These are phyloP conservation scores for Solanum piurae DNA, from an alignment of 257 asterid species.

Conservation along the genomic window DNA sequence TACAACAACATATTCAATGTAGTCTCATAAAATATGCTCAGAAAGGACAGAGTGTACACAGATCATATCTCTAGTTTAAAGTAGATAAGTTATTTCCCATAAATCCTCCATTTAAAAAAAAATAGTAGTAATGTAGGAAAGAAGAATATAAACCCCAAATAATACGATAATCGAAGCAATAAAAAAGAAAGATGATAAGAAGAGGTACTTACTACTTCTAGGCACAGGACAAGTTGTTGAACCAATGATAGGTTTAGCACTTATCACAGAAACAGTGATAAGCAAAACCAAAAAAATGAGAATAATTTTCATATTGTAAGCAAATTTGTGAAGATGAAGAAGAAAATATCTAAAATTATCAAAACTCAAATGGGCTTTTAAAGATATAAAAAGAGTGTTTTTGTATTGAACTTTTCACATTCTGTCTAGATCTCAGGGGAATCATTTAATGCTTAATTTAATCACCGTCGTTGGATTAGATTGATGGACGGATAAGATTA, in stretches of 20 bases:
- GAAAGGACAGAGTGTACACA: rapidly evolving
- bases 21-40: rapidly evolving
- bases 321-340: background rate
- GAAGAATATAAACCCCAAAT: background rate
- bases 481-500: background rate
- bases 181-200: background rate
- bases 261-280: background rate
- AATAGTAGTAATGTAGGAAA: rapidly evolving
- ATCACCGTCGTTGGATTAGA: background rate
- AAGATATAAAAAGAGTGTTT: background rate
- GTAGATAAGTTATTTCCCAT: too few species aligned
- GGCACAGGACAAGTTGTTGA: background rate
- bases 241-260: background rate
- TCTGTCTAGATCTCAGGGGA: background rate
- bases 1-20: too few species aligned
- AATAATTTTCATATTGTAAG: background rate
- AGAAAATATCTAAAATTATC: background rate
- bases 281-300: background rate
- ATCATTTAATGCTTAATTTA: background rate
- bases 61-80: rapidly evolving
- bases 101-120: rapidly evolving
- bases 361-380: background rate
- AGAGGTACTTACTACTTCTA: background rate
- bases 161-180: background rate
- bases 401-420: background rate